These are phyloP conservation scores for Scedosporium apiospermum DNA, from an alignment of 2,329 filamentous ascomycete species.

Conservation along the genomic window DNA sequence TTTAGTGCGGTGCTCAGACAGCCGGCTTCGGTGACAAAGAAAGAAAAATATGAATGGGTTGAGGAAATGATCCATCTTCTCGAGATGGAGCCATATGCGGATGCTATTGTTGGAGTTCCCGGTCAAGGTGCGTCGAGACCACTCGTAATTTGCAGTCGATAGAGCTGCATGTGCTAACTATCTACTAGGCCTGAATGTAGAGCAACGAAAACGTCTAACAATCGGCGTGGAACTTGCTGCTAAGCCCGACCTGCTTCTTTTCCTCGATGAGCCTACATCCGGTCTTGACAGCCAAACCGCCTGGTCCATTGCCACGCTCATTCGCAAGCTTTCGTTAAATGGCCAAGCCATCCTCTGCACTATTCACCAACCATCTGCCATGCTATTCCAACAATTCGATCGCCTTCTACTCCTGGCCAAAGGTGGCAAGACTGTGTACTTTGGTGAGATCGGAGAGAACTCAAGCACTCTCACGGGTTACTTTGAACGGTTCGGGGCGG, in stretches of 20 bases:
- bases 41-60: conserved; percentile 18
- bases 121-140: conserved; percentile 37
- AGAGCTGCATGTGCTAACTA: background rate
- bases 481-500: conserved; percentile 53
- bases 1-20: conserved; percentile 62
- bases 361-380: conserved; percentile 36
- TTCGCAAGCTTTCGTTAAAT: conserved; percentile 50
- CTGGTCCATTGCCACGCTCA: conserved; percentile 62
- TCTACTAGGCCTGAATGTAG: conserved; percentile 22
- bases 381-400: conserved; percentile 40
- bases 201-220: conserved; percentile 49
- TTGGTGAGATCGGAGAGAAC: conserved; percentile 32
- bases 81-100: conserved; percentile 52
- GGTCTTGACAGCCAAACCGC: conserved; percentile 68
- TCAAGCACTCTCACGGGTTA: conserved; percentile 41
- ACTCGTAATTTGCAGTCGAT: background rate
- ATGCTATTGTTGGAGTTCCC: conserved; percentile 59
- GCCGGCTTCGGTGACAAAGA: conserved; percentile 40
- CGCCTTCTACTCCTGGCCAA: conserved; percentile 43
- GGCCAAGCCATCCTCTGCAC: conserved; percentile 36
- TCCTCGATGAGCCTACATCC: conserved; percentile 70
- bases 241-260: conserved; percentile 61
- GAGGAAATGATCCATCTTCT: conserved; percentile 20
- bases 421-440: conserved; percentile 50
- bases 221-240: conserved; percentile 70